These are phyloP conservation scores for Suillus bovinus DNA, from an alignment of 768 basidiomycete species.

Conservation along the genomic window DNA sequence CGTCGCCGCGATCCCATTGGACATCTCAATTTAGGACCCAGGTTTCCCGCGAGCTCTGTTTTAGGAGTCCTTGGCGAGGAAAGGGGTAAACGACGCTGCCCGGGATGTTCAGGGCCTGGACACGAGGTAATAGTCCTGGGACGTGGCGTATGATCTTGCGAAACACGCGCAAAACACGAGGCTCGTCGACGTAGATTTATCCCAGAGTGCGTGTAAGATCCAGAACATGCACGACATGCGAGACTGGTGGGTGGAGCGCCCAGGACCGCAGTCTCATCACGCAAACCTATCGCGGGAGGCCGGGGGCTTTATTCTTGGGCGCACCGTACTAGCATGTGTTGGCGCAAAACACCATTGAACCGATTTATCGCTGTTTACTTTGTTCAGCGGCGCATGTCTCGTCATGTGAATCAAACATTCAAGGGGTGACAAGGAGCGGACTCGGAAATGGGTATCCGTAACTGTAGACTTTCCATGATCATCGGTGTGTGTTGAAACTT, in stretches of 20 bases:
- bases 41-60: not conserved
- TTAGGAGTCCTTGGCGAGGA: not conserved
- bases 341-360: too few species aligned
- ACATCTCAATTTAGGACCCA: not conserved
- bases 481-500: not conserved
- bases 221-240: not conserved
- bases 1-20: not conserved
- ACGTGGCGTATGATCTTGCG: not conserved
- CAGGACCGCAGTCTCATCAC: conserved; percentile 1
- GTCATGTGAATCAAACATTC: not conserved
- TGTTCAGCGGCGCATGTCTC: not conserved
- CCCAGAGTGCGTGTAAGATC: not conserved
- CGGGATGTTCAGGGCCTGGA: not conserved
- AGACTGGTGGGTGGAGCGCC: not conserved
- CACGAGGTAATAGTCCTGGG: conserved; percentile 5
- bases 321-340: not conserved
- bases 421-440: not conserved
- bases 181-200: not conserved
- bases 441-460: not conserved
- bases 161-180: conserved; percentile 4
- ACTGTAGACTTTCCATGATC: not conserved
- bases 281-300: not conserved
- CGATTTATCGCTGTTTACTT: not conserved
- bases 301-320: not conserved
- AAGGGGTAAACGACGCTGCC: conserved; percentile 2